A percentile compares a stretch with the other conserved stretches of the same genome.
These are phyloP conservation scores for Dothideomycetidae sp. DNA, from an alignment of 2,329 filamentous ascomycete genomes.

Conservation along the genomic window DNA sequence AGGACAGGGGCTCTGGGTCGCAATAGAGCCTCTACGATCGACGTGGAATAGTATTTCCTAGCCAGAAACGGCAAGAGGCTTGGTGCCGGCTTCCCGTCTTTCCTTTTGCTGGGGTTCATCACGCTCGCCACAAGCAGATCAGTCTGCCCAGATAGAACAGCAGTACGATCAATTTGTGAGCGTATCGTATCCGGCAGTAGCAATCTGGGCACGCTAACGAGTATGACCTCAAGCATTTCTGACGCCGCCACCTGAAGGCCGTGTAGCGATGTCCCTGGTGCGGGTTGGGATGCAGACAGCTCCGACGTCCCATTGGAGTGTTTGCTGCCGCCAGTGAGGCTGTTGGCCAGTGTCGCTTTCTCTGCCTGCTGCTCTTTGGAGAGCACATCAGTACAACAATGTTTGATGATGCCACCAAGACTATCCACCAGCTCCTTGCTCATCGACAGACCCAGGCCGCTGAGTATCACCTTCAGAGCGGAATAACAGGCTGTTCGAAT, in stretches of 20 bases:
- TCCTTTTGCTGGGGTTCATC: slow-evolving; percentile 48
- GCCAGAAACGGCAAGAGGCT: slow-evolving; percentile 71
- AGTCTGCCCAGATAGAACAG: slow-evolving; percentile 55
- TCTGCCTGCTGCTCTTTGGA: slow-evolving; percentile 29
- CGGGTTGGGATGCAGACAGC: slow-evolving; percentile 16
- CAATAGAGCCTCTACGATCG: slow-evolving; percentile 58
- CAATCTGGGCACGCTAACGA: slow-evolving; percentile 50
- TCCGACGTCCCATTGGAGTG: slow-evolving; percentile 16
- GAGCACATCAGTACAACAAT: slow-evolving; percentile 63
- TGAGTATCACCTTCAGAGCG: slow-evolving; percentile 44
- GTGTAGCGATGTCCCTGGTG: background rate
- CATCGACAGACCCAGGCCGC: slow-evolving; percentile 50
- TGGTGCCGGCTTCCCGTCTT: slow-evolving; percentile 37
- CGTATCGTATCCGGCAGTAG: slow-evolving; percentile 58
- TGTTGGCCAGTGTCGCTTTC: slow-evolving; percentile 14
- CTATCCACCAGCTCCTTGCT: slow-evolving; percentile 51
- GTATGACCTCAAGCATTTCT: slow-evolving; percentile 43
- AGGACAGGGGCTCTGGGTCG: slow-evolving; percentile 34
- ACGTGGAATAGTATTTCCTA: slow-evolving; percentile 46
- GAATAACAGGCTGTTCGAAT: slow-evolving; percentile 49
- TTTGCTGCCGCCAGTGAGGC: slow-evolving; percentile 44
- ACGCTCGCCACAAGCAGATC: slow-evolving; percentile 69
- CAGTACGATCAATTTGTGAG: slow-evolving; percentile 64
- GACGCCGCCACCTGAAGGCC: slow-evolving; percentile 44
- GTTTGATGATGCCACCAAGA: slow-evolving; percentile 46